Evolutionary conservation across 352 stramenopile species (phyloP).

Genomic region (Lagenidium giganteum): DNA sequence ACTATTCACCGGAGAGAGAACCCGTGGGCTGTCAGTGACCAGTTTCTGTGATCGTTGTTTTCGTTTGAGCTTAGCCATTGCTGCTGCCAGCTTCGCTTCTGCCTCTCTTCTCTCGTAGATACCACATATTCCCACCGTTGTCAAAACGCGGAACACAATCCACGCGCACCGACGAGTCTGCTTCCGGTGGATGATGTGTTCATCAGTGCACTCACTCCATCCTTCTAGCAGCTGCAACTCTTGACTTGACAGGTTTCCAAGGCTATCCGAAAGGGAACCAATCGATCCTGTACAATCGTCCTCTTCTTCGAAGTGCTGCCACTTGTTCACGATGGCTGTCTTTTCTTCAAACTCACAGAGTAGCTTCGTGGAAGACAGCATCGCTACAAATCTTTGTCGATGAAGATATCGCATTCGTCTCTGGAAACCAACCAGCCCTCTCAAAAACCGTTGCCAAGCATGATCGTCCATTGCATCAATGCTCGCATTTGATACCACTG

Average conservation of each 20-base stretch:
- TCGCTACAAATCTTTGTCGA: neutral
- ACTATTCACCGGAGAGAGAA: conserved; percentile 17
- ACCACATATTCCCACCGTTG: conserved; percentile 62
- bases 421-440: conserved; percentile 29
- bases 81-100: conserved; percentile 60
- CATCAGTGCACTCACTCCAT: conserved; percentile 53
- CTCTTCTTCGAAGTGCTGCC: conserved; percentile 24
- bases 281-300: conserved; percentile 4
- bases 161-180: conserved; percentile 65
- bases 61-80: conserved; percentile 64
- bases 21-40: conserved; percentile 8
- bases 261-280: conserved; percentile 9
- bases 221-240: conserved; percentile 33
- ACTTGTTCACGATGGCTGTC: conserved; percentile 14
- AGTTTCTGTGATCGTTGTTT: conserved; percentile 58
- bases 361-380: conserved; percentile 23
- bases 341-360: conserved; percentile 39
- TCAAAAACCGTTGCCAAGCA: conserved; percentile 25
- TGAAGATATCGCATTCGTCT: conserved; percentile 28
- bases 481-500: conserved; percentile 37
- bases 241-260: no score
- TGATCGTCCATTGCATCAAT: conserved; percentile 27
- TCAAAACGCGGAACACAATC: conserved; percentile 81
- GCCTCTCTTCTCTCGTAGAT: conserved; percentile 64
- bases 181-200: conserved; percentile 65